These are phyloP conservation scores for Trypanosoma vivax DNA, from an alignment of 208 protist species.

Conservation along the genomic window DNA sequence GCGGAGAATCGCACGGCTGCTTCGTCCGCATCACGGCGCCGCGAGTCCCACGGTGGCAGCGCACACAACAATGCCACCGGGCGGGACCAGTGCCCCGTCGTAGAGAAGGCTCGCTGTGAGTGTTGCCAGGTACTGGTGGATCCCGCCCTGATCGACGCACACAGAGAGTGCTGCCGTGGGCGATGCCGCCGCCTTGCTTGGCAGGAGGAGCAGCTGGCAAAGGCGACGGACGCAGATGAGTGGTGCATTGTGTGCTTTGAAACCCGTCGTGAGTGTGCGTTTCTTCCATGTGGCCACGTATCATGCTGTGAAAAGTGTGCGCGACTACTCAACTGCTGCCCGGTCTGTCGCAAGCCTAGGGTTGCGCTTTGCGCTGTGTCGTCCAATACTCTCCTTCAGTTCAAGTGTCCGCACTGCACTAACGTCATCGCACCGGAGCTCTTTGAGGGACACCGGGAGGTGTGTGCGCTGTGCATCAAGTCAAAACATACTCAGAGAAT, in stretches of 20 bases:
- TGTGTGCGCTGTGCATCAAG: slow-evolving; percentile 53
- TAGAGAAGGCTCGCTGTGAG: too few relatives aligned
- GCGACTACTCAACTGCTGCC: slow-evolving; percentile 48
- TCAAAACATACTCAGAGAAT: slow-evolving; percentile 9
- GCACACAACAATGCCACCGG: too few relatives aligned
- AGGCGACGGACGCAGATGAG: slow-evolving; percentile 34
- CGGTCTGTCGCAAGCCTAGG: slow-evolving; percentile 64
- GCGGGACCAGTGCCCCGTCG: too few relatives aligned
- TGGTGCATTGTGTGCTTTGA: slow-evolving; percentile 76
- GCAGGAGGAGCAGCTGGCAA: not conserved
- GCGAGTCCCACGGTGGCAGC: too few relatives aligned
- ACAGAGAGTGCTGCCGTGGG: slow-evolving; percentile 50
- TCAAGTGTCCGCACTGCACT: slow-evolving; percentile 63
- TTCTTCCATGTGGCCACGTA: slow-evolving; percentile 86
- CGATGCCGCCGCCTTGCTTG: too few relatives aligned
- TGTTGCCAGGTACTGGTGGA: too few relatives aligned
- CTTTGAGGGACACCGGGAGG: slow-evolving; percentile 80
- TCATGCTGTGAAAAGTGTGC: slow-evolving; percentile 61
- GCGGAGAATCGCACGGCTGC: too few relatives aligned
- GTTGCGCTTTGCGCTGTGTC: slow-evolving; percentile 49
- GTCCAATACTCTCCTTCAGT: slow-evolving; percentile 36
- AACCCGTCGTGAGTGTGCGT: slow-evolving; percentile 44
- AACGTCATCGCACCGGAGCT: slow-evolving; percentile 60
- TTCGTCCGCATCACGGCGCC: too few relatives aligned
- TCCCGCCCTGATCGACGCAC: slow-evolving; percentile 42